Conservation (phyloP, 2,329 filamentous ascomycete species). For the Trichophyton benhamiae region DNA sequence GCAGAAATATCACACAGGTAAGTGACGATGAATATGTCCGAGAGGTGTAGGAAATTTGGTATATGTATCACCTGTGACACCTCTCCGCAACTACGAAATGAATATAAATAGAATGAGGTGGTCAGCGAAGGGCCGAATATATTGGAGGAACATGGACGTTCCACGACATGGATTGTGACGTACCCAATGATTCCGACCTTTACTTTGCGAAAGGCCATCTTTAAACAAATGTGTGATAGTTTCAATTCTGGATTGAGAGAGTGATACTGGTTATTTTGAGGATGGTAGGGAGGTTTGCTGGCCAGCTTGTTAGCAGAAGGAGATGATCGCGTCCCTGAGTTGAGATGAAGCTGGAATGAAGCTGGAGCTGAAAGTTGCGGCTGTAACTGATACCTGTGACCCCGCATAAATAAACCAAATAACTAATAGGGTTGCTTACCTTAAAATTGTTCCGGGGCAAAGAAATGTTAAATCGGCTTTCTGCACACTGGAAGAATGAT, state of each 20-base stretch:
- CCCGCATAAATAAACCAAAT: not conserved
- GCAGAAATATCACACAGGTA: slow-evolving; percentile 43
- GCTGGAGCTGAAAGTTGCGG: not conserved
- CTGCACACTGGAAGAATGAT: not conserved
- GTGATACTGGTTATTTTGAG: not conserved
- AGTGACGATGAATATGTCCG: slow-evolving; percentile 34
- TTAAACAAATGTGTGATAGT: not conserved
- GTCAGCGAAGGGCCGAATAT: not conserved
- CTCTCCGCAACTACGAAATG: slow-evolving; percentile 7
- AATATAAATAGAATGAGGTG: not conserved
- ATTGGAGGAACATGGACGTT: not conserved
- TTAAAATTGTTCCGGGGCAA: not conserved
- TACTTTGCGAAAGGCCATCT: not conserved
- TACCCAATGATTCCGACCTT: not conserved
- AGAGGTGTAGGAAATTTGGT: slow-evolving; percentile 20
- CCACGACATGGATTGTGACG: not conserved
- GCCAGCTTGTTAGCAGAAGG: not conserved
- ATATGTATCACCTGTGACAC: slow-evolving; percentile 11
- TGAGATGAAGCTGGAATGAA: not conserved
- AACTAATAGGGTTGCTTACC: not conserved
- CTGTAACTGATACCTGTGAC: not conserved
- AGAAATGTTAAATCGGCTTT: not conserved
- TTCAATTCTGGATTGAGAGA: not conserved
- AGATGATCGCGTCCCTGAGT: not conserved
- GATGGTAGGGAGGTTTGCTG: not conserved